Evolutionary conservation across 176 grass and related monocot species (phyloP), one percentile per base, ranked within the genome.

Genomic region (Carex pumila): DNA sequence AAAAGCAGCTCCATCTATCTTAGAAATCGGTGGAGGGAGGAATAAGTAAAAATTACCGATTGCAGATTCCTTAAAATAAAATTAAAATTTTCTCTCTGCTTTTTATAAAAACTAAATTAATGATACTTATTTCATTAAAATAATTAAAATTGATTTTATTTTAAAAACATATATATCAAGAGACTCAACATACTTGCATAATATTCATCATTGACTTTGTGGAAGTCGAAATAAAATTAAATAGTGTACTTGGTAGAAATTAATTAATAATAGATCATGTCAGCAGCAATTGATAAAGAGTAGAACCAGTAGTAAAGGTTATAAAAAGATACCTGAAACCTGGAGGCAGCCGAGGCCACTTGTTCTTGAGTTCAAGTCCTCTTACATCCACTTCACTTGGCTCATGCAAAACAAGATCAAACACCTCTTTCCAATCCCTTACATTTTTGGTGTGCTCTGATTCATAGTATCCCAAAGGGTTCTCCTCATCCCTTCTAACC

Each of bases 361-460:
- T 94, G 89, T 94, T 97, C 25, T 68, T 37, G 41, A 94, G 76
- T 81, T 86, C 84, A 18, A 92, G 71, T 60, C 61, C 79, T n/a
- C 80, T 85, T 18, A 81, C 91, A 56, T 65, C 22, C 69, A 52
- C 36, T 14, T 14, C 17, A 0, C 58, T 13, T 8, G 76, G 84
- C 19, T 92, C 66, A n/a, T 56, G 58, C 0, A 91, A 64, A 12
- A 93, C 57, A 49, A 97, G 15, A 77, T 97, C 94, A 72, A 90
- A 88, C 65, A 94, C 94, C 89, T 97, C 94, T 89, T 97, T 97
- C 94, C 94, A 97, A 69, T 97, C 94, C 89, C 94, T 82, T 0
- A 97, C 90, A 82, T 97, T 97, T 86, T 94, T 94, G 55, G 94
- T 97, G 85, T 92, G 90, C 84, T 97, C 95, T 1, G 90, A 83